Conservation (phyloP, 306 rosid genomes). For the apple (Malus domestica) region DNA sequence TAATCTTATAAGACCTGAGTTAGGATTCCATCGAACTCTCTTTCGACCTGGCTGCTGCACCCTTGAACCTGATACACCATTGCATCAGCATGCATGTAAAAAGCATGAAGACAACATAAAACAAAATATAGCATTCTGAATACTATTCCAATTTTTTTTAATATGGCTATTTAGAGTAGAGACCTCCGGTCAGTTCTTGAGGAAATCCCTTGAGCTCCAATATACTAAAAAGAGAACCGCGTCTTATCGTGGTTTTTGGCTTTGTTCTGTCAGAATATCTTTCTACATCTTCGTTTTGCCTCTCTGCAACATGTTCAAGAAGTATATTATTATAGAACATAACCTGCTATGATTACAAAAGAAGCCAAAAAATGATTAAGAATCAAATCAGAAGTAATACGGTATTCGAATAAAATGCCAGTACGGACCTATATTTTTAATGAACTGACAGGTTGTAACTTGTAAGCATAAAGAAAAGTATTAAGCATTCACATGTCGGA, state of each 20-base stretch:
- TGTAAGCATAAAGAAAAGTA: neutral
- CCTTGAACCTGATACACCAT: constrained; percentile 36
- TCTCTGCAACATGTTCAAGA: constrained; percentile 29
- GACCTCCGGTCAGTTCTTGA: constrained; percentile 53
- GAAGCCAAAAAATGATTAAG: neutral
- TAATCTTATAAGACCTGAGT: constrained; percentile 41
- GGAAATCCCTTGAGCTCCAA: constrained; percentile 38
- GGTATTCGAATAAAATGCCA: neutral
- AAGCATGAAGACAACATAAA: neutral
- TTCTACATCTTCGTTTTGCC: constrained; percentile 29
- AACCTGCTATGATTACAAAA: neutral
- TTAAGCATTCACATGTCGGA: neutral
- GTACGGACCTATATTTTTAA: neutral
- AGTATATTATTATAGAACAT: neutral
- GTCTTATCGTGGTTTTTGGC: constrained; percentile 17
- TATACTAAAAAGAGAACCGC: constrained; percentile 55
- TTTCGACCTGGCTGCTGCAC: constrained; percentile 24
- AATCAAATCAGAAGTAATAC: neutral
- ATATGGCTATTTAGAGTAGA: constrained; percentile 8
- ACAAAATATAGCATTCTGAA: constrained; percentile 1
- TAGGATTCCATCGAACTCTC: constrained; percentile 59
- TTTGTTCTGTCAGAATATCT: constrained; percentile 40
- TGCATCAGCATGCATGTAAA: constrained; percentile 4
- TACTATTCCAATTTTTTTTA: constrained; percentile 10
- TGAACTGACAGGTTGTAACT: neutral